These are phyloP conservation scores for Astrocystis sublimbata DNA, from an alignment of 495 filamentous ascomycete species.

Conservation along the genomic window DNA sequence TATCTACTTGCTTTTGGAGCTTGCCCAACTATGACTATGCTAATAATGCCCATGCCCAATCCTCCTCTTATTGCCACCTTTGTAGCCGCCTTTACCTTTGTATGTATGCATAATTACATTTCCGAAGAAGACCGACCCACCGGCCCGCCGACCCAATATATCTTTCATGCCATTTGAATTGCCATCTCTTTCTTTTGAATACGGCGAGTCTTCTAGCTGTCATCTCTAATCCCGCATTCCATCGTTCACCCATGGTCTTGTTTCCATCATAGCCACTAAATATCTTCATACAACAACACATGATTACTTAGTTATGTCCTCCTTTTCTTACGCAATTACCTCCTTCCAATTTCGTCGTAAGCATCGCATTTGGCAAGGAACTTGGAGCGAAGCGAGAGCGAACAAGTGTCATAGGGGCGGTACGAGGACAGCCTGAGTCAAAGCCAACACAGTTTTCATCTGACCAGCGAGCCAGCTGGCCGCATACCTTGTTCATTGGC, in stretches of 20 bases:
- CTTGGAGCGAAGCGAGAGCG: not conserved
- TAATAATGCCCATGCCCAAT: no score
- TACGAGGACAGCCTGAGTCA: not conserved
- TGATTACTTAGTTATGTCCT: not conserved
- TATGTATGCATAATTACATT: no score
- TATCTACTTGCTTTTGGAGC: constrained; percentile 16
- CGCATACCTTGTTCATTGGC: not conserved
- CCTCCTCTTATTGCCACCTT: not conserved
- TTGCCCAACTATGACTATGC: constrained; percentile 14
- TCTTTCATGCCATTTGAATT: no score
- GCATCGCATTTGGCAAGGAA: not conserved
- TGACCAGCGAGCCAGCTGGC: not conserved
- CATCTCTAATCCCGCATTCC: not conserved
- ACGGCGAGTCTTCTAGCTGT: no score
- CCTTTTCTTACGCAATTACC: not conserved
- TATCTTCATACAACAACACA: not conserved
- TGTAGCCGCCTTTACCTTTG: no score
- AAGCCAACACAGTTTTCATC: not conserved
- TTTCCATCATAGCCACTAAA: not conserved
- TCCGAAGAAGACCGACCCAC: no score
- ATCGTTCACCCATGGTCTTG: not conserved
- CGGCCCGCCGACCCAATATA: no score
- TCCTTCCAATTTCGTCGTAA: not conserved
- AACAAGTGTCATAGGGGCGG: not conserved
- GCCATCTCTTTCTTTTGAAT: no score